These are phyloP conservation scores for Phycomyces nitens DNA, from an alignment of 192 early-diverging fungal genomes.

Conservation along the genomic window DNA sequence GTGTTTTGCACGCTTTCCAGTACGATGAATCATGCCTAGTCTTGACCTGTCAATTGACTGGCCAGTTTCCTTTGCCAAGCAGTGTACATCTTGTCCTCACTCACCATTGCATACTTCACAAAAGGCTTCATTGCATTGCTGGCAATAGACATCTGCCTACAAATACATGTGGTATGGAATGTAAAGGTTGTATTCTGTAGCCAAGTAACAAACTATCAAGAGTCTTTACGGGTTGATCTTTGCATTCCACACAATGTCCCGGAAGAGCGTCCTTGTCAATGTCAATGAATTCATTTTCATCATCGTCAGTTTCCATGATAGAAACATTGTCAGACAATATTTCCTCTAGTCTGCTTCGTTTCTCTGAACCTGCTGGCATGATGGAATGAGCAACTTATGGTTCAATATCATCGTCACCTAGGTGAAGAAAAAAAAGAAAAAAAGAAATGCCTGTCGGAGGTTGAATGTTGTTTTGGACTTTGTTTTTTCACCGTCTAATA, in stretches of 20 bases:
- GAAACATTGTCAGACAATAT: conserved; percentile 39
- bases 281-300: conserved; percentile 11
- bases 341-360: conserved; percentile 41
- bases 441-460: neutral
- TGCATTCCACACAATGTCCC: conserved; percentile 90
- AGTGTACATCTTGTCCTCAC: neutral
- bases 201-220: neutral
- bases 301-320: conserved; percentile 29
- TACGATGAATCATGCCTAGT: conserved; percentile 74
- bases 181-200: too few species aligned
- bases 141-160: conserved; percentile 65
- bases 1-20: conserved; percentile 65
- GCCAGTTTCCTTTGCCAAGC: too few species aligned
- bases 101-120: conserved; percentile 85
- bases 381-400: neutral
- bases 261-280: conserved; percentile 40
- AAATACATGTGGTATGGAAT: neutral
- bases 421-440: too few species aligned
- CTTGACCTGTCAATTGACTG: neutral
- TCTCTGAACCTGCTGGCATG: conserved; percentile 22
- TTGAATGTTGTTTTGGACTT: too few species aligned
- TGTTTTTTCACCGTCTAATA: too few species aligned
- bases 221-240: conserved; percentile 57
- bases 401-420: too few species aligned
- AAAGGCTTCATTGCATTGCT: conserved; percentile 83